Conservation (phyloP, 2,329 filamentous ascomycete species). For the Cytospora paraplurivora region DNA sequence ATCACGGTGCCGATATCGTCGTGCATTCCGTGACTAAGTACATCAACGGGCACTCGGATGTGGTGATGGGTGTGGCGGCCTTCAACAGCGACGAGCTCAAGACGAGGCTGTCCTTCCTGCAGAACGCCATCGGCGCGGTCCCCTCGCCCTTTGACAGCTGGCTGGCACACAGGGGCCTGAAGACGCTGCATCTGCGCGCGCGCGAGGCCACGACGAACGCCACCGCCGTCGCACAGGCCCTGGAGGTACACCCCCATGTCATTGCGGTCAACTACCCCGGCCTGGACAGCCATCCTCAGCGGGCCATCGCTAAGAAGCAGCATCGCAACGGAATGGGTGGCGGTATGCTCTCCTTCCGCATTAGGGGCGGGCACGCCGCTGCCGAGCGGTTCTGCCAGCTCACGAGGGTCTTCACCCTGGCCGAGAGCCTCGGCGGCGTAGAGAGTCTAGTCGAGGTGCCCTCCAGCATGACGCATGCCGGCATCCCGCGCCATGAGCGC, state of each 20-base stretch:
- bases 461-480: conserved; percentile 94
- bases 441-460: conserved; percentile 92
- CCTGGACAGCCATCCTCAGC: conserved; percentile 82
- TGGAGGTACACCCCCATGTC: conserved; percentile 80
- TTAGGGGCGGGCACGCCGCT: conserved; percentile 80
- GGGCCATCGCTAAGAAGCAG: conserved; percentile 82
- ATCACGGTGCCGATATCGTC: conserved; percentile 94
- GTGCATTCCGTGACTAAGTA: conserved; percentile 98
- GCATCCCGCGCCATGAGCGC: conserved; percentile 86
- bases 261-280: conserved; percentile 95
- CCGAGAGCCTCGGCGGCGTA: conserved; percentile 85
- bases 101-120: conserved; percentile 80
- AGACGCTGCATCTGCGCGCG: conserved; percentile 92
- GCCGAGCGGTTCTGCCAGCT: conserved; percentile 90
- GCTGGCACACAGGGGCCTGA: conserved; percentile 95
- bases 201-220: conserved; percentile 85
- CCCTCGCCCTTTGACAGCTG: conserved; percentile 96
- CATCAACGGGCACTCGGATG: conserved; percentile 96
- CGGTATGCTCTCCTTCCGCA: conserved; percentile 96
- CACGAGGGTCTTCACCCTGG: conserved; percentile 88
- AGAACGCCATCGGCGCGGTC: conserved; percentile 96
- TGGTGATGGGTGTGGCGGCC: conserved; percentile 95
- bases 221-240: conserved; percentile 70
- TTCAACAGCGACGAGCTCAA: conserved; percentile 86
- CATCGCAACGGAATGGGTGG: conserved; percentile 94